These are phyloP conservation scores for Metrosideros polymorpha DNA, from an alignment of 441 rosid genomes.

Conservation along the genomic window DNA sequence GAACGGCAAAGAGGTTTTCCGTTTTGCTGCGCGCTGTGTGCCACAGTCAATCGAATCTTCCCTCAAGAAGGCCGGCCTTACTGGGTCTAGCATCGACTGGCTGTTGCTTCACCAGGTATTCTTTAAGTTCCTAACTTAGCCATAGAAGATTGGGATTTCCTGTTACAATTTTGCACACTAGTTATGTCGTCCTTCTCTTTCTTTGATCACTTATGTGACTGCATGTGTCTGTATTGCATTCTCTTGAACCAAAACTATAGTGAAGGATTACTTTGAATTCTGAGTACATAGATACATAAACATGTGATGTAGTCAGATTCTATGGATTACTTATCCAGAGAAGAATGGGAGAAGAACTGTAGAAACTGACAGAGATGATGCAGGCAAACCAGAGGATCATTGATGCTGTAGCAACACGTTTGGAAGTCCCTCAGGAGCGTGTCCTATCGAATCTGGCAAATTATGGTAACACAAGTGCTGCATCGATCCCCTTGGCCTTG, in stretches of 20 bases:
- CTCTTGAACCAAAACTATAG: background rate
- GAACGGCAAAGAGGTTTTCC: slow-evolving; percentile 94
- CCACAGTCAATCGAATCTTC: slow-evolving; percentile 80
- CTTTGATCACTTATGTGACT: background rate
- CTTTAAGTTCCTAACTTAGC: background rate
- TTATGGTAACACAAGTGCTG: slow-evolving; percentile 94
- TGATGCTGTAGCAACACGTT: slow-evolving; percentile 75
- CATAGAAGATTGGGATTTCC: background rate
- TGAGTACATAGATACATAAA: background rate
- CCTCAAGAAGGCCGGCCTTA: slow-evolving; percentile 70
- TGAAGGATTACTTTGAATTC: background rate
- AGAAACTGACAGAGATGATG: slow-evolving; percentile 10
- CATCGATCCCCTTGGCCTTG: slow-evolving; percentile 87
- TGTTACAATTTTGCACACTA: background rate
- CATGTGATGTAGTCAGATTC: background rate
- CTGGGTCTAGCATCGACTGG: slow-evolving; percentile 70
- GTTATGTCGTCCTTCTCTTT: background rate
- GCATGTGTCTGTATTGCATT: background rate
- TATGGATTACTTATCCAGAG: background rate
- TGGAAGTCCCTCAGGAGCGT: slow-evolving; percentile 61
- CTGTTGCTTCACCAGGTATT: slow-evolving; percentile 90
- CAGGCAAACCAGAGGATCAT: slow-evolving; percentile 97
- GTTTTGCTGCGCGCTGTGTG: slow-evolving; percentile 77
- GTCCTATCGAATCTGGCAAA: slow-evolving; percentile 78
- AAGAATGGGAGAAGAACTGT: background rate